Evolutionary conservation across 106 monocot species (phyloP).

Genomic region (Phalaenopsis equestris): DNA sequence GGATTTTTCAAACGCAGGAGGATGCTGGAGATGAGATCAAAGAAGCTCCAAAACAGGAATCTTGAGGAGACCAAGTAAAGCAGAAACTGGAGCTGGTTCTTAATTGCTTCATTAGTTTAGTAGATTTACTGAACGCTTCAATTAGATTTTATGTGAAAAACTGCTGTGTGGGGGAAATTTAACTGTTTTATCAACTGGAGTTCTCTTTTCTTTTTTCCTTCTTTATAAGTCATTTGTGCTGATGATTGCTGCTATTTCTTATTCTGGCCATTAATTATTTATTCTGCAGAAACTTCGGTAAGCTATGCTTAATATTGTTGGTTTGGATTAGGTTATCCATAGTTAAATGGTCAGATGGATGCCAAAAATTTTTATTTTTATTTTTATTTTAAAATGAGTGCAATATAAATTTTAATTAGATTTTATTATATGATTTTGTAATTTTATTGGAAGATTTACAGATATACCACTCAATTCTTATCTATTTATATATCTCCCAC

Average conservation of each 20-base stretch:
- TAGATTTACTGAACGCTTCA: neutral
- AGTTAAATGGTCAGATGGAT: no score
- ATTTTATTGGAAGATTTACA: no score
- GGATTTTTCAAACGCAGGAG: neutral
- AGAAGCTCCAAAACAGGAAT: constrained; percentile 8
- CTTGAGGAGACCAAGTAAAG: neutral
- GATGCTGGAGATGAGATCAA: constrained; percentile 14
- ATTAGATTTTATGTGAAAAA: neutral
- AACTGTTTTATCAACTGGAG: neutral
- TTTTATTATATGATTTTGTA: no score
- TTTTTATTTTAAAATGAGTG: no score
- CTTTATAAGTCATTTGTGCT: neutral
- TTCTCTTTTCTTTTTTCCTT: neutral
- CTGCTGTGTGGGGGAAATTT: neutral
- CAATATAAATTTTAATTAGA: no score
- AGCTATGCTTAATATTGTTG: neutral
- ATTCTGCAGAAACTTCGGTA: neutral
- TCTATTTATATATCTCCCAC: no score
- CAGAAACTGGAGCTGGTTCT: neutral
- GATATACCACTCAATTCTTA: no score
- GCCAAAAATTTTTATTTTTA: no score
- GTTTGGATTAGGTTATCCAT: no score
- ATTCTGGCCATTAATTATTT: neutral
- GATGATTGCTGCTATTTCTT: neutral
- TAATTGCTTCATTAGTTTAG: neutral